Evolutionary conservation across 805 yeast genomes (phyloP), one percentile per base, ranked within the genome.

Genomic region (Yarrowia bubula): DNA sequence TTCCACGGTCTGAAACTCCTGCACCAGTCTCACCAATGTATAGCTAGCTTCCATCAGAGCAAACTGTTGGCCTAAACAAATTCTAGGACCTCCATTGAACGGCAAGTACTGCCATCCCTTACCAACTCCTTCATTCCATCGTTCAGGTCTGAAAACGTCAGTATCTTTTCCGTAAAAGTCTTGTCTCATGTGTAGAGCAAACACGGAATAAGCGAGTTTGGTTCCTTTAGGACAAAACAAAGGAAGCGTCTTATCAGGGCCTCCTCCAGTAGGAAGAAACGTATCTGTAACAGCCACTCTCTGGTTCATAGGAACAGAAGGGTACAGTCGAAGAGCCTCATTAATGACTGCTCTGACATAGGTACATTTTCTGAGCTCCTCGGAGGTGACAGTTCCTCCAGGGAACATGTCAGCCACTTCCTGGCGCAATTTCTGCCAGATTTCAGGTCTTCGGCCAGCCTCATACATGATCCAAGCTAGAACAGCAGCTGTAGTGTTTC

Each of bases 51-150:
- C 83, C 17, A 83, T 80, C 41, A 80, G 76, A 8, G 83, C 84
- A 74, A 80, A 80, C 70, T 81, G 84, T 71, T 81, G 84, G 28
- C 83, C 84, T 63, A 80, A 71, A 68, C 83, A 81, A 60, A 81
- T 79, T 65, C 84, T 73, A 22, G 83, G 83, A 10, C 84, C 84
- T 37, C 83, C 84, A 67, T 80, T 79, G 70, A 80, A 80, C 32
- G 83, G 83, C 33, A 79, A 70, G 67, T 76, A 80, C 14, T 78
- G 78, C 82, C 83, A 80, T 10, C 80, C 76, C 48, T 75, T 73
- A 46, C 74, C 73, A 43, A 70, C 71, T 38, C 70, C 68, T 62
- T 72, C 72, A 31, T 66, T 67, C 82, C 82, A 79, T 65, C 82
- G 17, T 10, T 66, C 67, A 8, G 84, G 84, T 9, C 71, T 69